Evolutionary conservation across 2,329 filamentous ascomycete species (phyloP), one percentile per base, ranked within the genome.

Genomic region (Ceratocystis destructans): DNA sequence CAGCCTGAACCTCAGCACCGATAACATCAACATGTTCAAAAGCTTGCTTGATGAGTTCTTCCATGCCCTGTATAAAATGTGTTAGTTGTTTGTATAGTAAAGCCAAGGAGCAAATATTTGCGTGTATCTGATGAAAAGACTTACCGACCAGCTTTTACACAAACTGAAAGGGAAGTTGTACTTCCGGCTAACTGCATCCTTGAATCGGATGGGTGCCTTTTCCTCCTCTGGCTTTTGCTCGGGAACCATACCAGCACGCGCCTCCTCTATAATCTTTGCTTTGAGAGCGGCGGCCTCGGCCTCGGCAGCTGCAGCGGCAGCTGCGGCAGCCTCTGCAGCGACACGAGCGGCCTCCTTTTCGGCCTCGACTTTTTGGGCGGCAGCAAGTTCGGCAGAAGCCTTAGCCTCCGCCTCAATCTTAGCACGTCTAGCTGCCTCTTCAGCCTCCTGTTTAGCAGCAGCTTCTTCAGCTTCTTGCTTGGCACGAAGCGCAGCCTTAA

Each of bases 81-180:
- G 66, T 59, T 37, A 65, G 28, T n/a, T 59, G 15, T 20, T 33
- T 59, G 10, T 4, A 41, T 2, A 2, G 37, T 41, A 41, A 41
- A 41, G 3, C 37, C 28, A 33, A 33, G 8, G 5, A 17, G 6
- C 8, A 12, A 10, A 64, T 48, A 25, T 61, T 4, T 44, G 12
- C 22, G 7, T n/a, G 22, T 22, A 15, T 25, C 17, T 55, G 6
- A 33, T 33, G 15, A 50, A 33, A 31, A 17, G 65, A 82, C 84
- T 73, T 83, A 92, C 89, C 78, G 80, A 79, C 90, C 90, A 95
- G 2, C 87, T 94, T 72, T 86, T 84, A 75, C 91, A 96, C 37
- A 95, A 75, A 69, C 92, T 84, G 76, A 87, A 96, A 1, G 92
- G 92, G 72, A 96, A 96, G 76, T 85, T 94, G 74, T 95, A 96